These are phyloP conservation scores for Amanita polypyramis DNA, from an alignment of 768 basidiomycete genomes.

Conservation along the genomic window DNA sequence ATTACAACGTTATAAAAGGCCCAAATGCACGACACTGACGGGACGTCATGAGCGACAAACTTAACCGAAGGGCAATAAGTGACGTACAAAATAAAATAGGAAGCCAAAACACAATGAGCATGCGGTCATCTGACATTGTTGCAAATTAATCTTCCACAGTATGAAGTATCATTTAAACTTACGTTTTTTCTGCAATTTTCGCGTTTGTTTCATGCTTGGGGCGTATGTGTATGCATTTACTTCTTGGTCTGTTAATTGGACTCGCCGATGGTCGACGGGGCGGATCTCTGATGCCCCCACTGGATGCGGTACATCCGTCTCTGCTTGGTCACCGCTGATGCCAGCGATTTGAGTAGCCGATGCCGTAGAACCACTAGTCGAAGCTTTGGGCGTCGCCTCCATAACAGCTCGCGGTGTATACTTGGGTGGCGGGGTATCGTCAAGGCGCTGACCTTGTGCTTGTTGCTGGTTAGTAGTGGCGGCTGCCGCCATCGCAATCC, in stretches of 20 bases:
- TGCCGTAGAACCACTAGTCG: conserved; percentile 10
- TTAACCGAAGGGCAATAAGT: conserved; percentile 3
- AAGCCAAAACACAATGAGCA: conserved; percentile 81
- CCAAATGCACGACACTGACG: conserved; percentile 51
- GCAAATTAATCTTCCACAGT: conserved; percentile 2
- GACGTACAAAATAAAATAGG: conserved; percentile 71
- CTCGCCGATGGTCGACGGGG: conserved; percentile 35
- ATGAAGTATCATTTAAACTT: conserved; percentile 17
- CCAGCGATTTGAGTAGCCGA: conserved; percentile 9
- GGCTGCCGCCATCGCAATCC: conserved; percentile 46
- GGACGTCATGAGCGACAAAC: background rate
- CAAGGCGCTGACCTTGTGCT: conserved; percentile 21
- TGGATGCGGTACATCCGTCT: conserved; percentile 14
- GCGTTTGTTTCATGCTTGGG: conserved; percentile 34
- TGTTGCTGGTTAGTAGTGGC: conserved; percentile 25
- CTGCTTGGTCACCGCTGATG: conserved; percentile 2
- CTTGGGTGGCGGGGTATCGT: conserved; percentile 57
- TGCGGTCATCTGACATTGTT: conserved; percentile 55
- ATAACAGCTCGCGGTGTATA: conserved; percentile 53
- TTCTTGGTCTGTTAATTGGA: conserved; percentile 51
- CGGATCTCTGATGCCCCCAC: conserved; percentile 23
- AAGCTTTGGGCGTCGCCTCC: conserved; percentile 7
- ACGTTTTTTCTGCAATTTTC: conserved; percentile 61
- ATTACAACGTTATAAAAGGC: conserved; percentile 45
- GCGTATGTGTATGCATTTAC: conserved; percentile 60